phyloP scores from a whole-genome alignment of 805 yeast species.

The Martiniozyma abietophila region DNA sequence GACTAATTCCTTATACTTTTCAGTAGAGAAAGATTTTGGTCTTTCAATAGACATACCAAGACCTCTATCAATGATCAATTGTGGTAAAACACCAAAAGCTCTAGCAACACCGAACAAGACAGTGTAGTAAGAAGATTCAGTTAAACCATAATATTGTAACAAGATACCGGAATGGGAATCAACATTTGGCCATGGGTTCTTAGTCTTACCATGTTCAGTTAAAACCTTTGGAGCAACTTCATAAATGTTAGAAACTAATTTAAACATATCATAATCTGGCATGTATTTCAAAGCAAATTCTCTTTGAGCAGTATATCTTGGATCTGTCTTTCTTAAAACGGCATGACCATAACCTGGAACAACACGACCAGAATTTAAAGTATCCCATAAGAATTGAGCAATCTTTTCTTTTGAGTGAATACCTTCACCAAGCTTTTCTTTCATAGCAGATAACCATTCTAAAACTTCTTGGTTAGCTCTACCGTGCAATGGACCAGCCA shows the following conservation, averaged over 20 bases:
- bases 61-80: conserved; percentile 77
- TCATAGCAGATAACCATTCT: conserved; percentile 67
- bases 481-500: conserved; percentile 84
- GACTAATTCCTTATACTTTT: conserved; percentile 81
- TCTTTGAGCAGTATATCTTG: conserved; percentile 80
- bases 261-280: conserved; percentile 74
- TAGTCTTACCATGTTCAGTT: conserved; percentile 80
- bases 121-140: conserved; percentile 76
- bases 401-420: conserved; percentile 52
- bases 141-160: conserved; percentile 77
- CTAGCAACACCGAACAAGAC: conserved; percentile 82
- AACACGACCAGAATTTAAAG: conserved; percentile 73
- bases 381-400: conserved; percentile 70
- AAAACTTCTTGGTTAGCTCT: conserved; percentile 84
- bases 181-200: conserved; percentile 91
- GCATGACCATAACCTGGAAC: conserved; percentile 89
- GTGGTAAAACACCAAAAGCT: conserved; percentile 81
- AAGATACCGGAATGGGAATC: conserved; percentile 84
- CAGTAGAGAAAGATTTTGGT: conserved; percentile 90
- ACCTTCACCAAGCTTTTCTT: conserved; percentile 60
- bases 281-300: conserved; percentile 67
- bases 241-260: conserved; percentile 66
- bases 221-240: conserved; percentile 78
- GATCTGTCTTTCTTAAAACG: conserved; percentile 80
- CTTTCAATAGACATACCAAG: conserved; percentile 77